Conservation (phyloP, 2,329 filamentous ascomycete species). For the Lachnellula cervina region DNA sequence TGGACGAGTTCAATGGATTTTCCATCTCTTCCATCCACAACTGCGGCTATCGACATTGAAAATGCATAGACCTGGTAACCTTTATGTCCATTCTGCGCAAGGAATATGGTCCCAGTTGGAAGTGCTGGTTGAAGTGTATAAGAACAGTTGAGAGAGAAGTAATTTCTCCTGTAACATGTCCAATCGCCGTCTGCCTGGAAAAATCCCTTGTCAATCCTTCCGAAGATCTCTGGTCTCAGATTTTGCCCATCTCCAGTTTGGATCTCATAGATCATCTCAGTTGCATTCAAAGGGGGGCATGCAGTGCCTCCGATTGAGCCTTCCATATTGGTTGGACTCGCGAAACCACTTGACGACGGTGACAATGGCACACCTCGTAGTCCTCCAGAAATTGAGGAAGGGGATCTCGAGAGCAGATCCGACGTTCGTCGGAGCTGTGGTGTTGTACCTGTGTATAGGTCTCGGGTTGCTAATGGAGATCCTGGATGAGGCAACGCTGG, state of each 20-base stretch:
- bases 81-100: slow-evolving; percentile 23
- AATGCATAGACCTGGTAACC: slow-evolving; percentile 48
- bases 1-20: slow-evolving; percentile 70
- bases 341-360: slow-evolving; percentile 31
- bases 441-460: slow-evolving; percentile 29
- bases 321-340: slow-evolving; percentile 32
- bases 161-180: slow-evolving; percentile 72
- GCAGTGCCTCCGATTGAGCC: slow-evolving; percentile 18
- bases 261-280: slow-evolving; percentile 42
- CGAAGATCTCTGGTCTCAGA: slow-evolving; percentile 58
- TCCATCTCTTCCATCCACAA: slow-evolving; percentile 56
- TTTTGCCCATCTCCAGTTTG: slow-evolving; percentile 44
- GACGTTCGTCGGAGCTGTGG: slow-evolving; percentile 27
- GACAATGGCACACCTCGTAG: slow-evolving; percentile 30
- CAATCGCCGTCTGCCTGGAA: slow-evolving; percentile 61
- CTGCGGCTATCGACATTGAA: slow-evolving; percentile 62
- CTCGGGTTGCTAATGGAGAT: slow-evolving; percentile 28
- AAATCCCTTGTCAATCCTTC: slow-evolving; percentile 67
- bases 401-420: slow-evolving; percentile 30
- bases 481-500: slow-evolving; percentile 29
- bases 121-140: slow-evolving; percentile 51
- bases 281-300: slow-evolving; percentile 34
- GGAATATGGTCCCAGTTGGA: slow-evolving; percentile 38
- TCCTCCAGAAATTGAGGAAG: slow-evolving; percentile 22
- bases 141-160: slow-evolving; percentile 63